Base-by-base conservation (phyloP, 179 eudicot genomes). In the Silene noctiflora region DNA sequence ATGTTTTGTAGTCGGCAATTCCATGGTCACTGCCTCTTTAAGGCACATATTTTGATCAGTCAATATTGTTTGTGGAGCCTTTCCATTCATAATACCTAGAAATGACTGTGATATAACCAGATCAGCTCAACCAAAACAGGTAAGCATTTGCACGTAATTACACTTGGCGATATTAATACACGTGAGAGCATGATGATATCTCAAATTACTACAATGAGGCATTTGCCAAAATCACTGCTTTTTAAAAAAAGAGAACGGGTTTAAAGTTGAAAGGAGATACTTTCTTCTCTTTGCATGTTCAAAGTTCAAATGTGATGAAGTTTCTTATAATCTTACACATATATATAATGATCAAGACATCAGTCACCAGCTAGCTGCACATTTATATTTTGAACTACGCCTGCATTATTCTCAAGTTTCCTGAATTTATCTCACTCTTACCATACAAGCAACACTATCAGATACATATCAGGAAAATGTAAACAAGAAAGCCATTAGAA, bases 41-140 rank as follows among this genome's bases (percentile, higher is more conserved):
- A 95, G 91, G 67, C 91, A 91, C 95, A 84, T 83, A 62, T 88
- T 89, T 83, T 95, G 99, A 86, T 95, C 99, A 44, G 99, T 93
- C 80, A 93, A 79, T 68, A 95, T 79, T 67, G 99, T 91, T 62
- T 87, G 90, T 27, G 99, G 99, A 79, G 92, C 90, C 83, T 86
- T 89, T 73, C 90, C 98, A 81, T 90, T 91, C 95, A 95, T 89
- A 81, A 93, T 93, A 66, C 87, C 85, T 76, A 87, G 48, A 80
- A 93, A 95, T 58, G 85, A 93, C 99, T 95, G 80, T 20, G 8
- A 78, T 10, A 62, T 29, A 65, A 13, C 39, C 44, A 65, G 21
- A 13, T 65, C 69, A 65, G 69, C 46, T 60, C 42, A 65, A 14
- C 19, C 39, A 7, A 33, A 33, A 33, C 39, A 33, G 39, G 39